phyloP scores from a whole-genome alignment of 306 rosid species.

The Malus sieversii region DNA sequence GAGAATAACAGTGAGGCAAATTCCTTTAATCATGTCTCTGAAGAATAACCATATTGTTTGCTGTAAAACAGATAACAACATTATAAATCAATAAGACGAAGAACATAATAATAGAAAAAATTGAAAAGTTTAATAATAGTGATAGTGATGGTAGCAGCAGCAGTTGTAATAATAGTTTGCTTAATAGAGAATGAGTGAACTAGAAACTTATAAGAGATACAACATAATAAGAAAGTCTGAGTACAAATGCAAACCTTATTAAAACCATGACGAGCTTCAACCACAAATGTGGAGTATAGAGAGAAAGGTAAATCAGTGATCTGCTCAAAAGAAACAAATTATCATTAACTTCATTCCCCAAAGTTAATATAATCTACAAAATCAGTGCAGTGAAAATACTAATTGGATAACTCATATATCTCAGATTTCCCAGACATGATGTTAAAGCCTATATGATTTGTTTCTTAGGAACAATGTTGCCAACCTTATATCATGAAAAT shows the following conservation, averaged over 20 bases:
- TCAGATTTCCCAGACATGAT: not conserved
- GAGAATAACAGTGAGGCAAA: constrained; percentile 50
- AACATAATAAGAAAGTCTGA: not conserved
- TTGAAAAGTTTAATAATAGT: not conserved
- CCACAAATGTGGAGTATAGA: constrained; percentile 92
- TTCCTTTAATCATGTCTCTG: constrained; percentile 83
- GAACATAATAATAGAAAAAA: not conserved
- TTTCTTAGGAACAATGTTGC: not conserved
- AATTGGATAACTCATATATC: not conserved
- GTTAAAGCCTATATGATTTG: not conserved
- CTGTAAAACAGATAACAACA: constrained; percentile 42
- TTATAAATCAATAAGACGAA: not conserved
- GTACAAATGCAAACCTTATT: constrained; percentile 53
- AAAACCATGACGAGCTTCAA: constrained; percentile 92
- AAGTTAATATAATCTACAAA: not conserved
- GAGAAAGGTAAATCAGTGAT: constrained; percentile 87
- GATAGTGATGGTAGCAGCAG: not conserved
- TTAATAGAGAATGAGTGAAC: not conserved
- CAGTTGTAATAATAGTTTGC: not conserved
- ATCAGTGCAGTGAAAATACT: not conserved
- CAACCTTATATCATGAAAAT: not conserved
- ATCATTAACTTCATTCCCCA: not conserved
- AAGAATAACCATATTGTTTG: constrained; percentile 93
- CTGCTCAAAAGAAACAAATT: constrained; percentile 47
- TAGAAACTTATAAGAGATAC: constrained; percentile 3